A percentile compares a stretch with the other conserved stretches of the same genome.
Conservation (phyloP, 2,329 filamentous ascomycete genomes). For the Sporothrix brunneoviolacea region DNA sequence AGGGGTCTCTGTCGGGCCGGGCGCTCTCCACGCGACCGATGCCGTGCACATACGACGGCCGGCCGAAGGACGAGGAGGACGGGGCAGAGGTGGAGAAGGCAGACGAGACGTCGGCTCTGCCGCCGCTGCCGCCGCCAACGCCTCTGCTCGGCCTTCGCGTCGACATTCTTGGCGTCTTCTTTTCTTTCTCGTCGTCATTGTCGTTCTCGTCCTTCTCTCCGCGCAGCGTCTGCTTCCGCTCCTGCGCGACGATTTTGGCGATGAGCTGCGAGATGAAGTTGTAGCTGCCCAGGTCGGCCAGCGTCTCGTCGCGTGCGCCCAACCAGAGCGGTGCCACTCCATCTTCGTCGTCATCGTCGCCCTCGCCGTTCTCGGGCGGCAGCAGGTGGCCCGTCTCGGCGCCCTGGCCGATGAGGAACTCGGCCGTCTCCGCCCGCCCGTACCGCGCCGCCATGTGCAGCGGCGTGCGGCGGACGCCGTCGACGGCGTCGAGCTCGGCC, state of each 20-base stretch:
- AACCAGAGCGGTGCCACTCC: background rate
- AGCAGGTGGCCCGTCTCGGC: conserved; percentile 37
- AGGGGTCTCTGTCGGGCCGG: too few relatives aligned
- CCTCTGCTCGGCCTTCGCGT: too few relatives aligned
- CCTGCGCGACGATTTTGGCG: too few relatives aligned
- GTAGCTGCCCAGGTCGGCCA: conserved; percentile 1
- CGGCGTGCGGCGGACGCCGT: conserved; percentile 14
- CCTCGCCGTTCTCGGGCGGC: background rate
- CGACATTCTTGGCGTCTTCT: too few relatives aligned
- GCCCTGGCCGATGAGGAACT: conserved; percentile 2
- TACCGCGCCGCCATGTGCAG: conserved; percentile 14
- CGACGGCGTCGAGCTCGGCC: conserved; percentile 13
- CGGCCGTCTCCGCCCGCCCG: conserved; percentile 1
- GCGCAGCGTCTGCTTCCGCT: too few relatives aligned
- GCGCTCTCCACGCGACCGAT: too few relatives aligned
- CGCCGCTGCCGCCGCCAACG: too few relatives aligned
- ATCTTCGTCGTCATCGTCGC: background rate
- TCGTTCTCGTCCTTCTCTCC: too few relatives aligned
- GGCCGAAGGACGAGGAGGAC: background rate
- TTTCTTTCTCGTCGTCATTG: too few relatives aligned
- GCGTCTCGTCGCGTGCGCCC: background rate
- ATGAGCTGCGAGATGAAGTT: too few relatives aligned
- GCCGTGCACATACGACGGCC: background rate
- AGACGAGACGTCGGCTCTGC: too few relatives aligned
- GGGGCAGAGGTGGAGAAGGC: too few relatives aligned